Percentiles rank a stretch among this genome's conserved stretches.
These are phyloP conservation scores for Gaeumannomyces sp. DNA, from an alignment of 2,329 filamentous ascomycete species.

Conservation along the genomic window DNA sequence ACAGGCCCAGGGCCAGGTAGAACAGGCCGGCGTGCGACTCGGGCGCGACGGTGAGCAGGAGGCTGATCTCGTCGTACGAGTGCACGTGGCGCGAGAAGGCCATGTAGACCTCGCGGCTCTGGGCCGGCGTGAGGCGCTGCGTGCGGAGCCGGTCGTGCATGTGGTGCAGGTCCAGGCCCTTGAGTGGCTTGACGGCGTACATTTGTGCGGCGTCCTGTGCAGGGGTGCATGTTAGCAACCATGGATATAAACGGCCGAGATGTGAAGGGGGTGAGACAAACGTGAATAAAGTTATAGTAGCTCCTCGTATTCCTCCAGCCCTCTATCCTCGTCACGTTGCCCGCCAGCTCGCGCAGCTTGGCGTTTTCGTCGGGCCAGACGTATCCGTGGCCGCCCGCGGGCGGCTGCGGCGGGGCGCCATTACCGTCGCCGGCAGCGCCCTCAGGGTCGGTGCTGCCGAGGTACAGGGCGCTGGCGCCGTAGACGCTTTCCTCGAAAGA, in stretches of 20 bases:
- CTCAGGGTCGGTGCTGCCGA: slow-evolving; percentile 64
- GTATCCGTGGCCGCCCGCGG: slow-evolving; percentile 75
- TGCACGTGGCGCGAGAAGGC: slow-evolving; percentile 70
- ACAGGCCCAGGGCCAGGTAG: slow-evolving; percentile 83
- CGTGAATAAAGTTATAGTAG: slow-evolving; percentile 93
- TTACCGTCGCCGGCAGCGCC: neutral
- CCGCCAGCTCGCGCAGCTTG: slow-evolving; percentile 79
- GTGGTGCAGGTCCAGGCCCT: slow-evolving; percentile 81
- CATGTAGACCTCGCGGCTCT: slow-evolving; percentile 79
- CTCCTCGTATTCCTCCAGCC: slow-evolving; percentile 94
- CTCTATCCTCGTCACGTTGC: slow-evolving; percentile 88
- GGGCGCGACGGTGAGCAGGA: slow-evolving; percentile 74
- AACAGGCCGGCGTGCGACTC: slow-evolving; percentile 86
- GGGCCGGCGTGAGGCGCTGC: slow-evolving; percentile 67
- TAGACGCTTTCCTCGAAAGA: slow-evolving; percentile 96
- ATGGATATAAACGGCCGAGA: slow-evolving; percentile 15
- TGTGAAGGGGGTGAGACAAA: slow-evolving; percentile 25
- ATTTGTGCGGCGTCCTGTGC: slow-evolving; percentile 57
- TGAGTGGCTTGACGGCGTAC: slow-evolving; percentile 61
- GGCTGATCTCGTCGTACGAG: slow-evolving; percentile 78
- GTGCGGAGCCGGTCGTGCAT: slow-evolving; percentile 86
- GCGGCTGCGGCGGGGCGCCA: neutral
- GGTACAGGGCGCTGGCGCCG: slow-evolving; percentile 82
- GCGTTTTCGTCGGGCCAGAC: slow-evolving; percentile 84
- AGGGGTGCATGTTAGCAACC: slow-evolving; percentile 18